phyloP scores from a whole-genome alignment of 2,329 filamentous ascomycete species.

The Cryphonectria radicalis region DNA sequence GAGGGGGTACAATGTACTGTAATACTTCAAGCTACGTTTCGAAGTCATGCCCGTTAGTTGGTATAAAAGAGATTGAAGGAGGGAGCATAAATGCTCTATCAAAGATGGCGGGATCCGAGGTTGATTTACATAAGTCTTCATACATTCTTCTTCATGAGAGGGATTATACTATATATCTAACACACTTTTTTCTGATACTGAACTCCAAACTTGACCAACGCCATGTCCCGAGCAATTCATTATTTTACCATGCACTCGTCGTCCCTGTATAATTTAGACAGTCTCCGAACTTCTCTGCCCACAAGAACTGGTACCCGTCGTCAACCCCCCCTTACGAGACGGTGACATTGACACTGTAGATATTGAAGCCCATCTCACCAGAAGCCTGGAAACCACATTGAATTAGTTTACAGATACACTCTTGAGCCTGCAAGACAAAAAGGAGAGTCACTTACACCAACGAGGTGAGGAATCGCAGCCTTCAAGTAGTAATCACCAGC shows the following conservation, averaged over 20 bases:
- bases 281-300: not conserved
- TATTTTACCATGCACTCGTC: not conserved
- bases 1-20: not conserved
- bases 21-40: not conserved
- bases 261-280: not conserved
- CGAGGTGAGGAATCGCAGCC: conserved; percentile 21
- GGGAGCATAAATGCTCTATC: not conserved
- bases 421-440: no score
- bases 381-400: conserved; percentile 11
- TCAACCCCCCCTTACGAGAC: conserved; percentile 6
- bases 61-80: not conserved
- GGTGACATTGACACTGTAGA: conserved; percentile 20
- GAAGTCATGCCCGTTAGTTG: not conserved
- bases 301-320: not conserved
- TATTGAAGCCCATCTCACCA: conserved; percentile 6
- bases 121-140: not conserved
- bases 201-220: not conserved
- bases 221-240: not conserved
- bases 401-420: not conserved
- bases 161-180: not conserved
- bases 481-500: conserved; percentile 22
- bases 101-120: not conserved
- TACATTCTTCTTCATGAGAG: not conserved
- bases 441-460: conserved; percentile 15
- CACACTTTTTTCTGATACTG: not conserved